Base-by-base conservation (phyloP, 805 yeast genomes). In the Spathaspora hagerdaliae region DNA sequence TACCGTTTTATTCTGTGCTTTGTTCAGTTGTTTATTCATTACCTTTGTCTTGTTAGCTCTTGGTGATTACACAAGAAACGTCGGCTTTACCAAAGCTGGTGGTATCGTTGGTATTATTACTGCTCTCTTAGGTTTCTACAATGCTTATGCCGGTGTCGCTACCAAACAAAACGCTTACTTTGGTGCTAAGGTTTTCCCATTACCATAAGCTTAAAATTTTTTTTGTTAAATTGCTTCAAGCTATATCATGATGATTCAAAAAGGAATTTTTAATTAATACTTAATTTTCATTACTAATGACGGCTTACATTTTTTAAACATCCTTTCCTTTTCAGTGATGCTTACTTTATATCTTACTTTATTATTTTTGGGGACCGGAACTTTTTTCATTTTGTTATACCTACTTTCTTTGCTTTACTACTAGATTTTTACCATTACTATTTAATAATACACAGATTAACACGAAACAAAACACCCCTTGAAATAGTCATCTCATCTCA, bases 71-170 rank as follows among this genome's bases (percentile, higher is more conserved):
- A 43, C 64, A 2, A 61, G 60, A 10, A 58, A 50, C 8, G 58
- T 55, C 5, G 51, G 52, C 7, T 60, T 61, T 10, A 49, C 61
- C 5, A 62, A 69, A 46, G 73, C 71, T 36, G 75, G 74, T 27
- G 75, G 75, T 38, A 68, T 69, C 6, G 42, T 60, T 42, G 75
- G 75, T n/a, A 65, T 69, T n/a, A 60, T 71, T 36, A 64, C 72
- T 11, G 67, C 69, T 2, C 56, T 70, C 47, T 49, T 67, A 33
- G 75, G 72, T 1, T 69, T 61, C 53, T 71, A 71, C 52, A 69
- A 70, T 46, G 73, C 74, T 6, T 69, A 58, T 44, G 69, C 74
- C 19, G 74, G 73, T 57, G 54, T 56, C 6, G 72, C 74, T 37
- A 66, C 54, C 41, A 51, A 41, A 27, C 57, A 56, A 42, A 71